phyloP scores from a whole-genome alignment of 1,284 basidiomycete genomes.

The Cryptococcus sp. region DNA sequence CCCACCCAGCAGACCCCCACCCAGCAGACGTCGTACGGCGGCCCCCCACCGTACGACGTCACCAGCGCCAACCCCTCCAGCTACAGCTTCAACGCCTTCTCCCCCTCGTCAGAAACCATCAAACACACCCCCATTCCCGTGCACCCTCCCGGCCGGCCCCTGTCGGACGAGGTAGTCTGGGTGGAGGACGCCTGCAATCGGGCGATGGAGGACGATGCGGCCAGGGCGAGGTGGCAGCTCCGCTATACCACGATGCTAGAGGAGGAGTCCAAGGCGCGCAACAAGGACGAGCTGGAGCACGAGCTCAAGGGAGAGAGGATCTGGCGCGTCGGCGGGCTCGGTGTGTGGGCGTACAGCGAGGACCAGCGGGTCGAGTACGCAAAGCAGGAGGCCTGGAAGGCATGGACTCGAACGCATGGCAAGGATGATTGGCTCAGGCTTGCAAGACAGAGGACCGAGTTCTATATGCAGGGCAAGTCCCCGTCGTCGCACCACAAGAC shows the following conservation, averaged over 20 bases:
- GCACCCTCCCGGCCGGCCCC: constrained; percentile 7
- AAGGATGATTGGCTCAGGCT: constrained; percentile 61
- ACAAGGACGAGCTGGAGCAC: constrained; percentile 28
- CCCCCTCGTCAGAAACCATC: constrained; percentile 11
- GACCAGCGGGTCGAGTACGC: constrained; percentile 25
- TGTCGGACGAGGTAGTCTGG: too few species aligned
- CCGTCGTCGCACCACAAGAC: not conserved
- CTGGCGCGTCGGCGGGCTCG: constrained; percentile 41
- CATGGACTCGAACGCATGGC: constrained; percentile 27
- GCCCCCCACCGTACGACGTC: constrained; percentile 4
- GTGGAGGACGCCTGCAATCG: too few species aligned
- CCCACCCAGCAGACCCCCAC: too few species aligned
- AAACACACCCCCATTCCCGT: too few species aligned
- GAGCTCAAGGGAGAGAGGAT: constrained; percentile 38
- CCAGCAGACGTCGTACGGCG: constrained; percentile 4
- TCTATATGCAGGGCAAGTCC: constrained; percentile 29
- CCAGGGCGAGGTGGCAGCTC: constrained; percentile 21
- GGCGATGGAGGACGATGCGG: constrained; percentile 15
- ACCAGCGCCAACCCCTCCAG: not conserved
- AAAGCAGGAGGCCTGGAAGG: constrained; percentile 31
- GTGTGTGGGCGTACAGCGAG: constrained; percentile 32
- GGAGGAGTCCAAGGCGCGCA: constrained; percentile 22
- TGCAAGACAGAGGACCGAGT: constrained; percentile 60
- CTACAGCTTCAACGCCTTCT: not conserved
- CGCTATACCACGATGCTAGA: constrained; percentile 23